These are phyloP conservation scores for Spathaspora sp. DNA, from an alignment of 805 yeast genomes.

Conservation along the genomic window DNA sequence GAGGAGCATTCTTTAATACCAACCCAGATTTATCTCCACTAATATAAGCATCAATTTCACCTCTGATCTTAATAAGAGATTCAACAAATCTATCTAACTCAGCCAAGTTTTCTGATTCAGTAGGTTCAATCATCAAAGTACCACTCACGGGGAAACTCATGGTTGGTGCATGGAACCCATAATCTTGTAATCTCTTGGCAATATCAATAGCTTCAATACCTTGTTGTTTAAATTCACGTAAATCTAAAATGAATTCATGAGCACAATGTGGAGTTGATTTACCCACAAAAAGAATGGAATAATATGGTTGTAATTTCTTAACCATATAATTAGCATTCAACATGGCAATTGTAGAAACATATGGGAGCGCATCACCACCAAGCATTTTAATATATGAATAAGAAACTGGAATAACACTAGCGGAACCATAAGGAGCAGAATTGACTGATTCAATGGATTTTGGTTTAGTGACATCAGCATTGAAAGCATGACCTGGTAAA, in stretches of 20 bases:
- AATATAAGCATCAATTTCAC: slow-evolving; percentile 74
- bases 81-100: slow-evolving; percentile 91
- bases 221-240: slow-evolving; percentile 73
- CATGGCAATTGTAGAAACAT: slow-evolving; percentile 86
- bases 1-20: slow-evolving; percentile 88
- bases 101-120: slow-evolving; percentile 85
- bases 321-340: slow-evolving; percentile 96
- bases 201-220: slow-evolving; percentile 95
- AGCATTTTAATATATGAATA: slow-evolving; percentile 93
- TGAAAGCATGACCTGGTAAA: slow-evolving; percentile 74
- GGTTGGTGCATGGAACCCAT: slow-evolving; percentile 98
- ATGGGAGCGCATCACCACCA: slow-evolving; percentile 82
- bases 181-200: slow-evolving; percentile 95
- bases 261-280: slow-evolving; percentile 65
- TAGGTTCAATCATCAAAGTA: slow-evolving; percentile 96
- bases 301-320: slow-evolving; percentile 65
- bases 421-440: slow-evolving; percentile 95
- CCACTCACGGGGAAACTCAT: slow-evolving; percentile 99
- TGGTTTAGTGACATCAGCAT: slow-evolving; percentile 45
- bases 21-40: slow-evolving; percentile 62
- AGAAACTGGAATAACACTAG: slow-evolving; percentile 87
- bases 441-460: slow-evolving; percentile 72
- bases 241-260: slow-evolving; percentile 92
- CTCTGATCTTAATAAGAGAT: slow-evolving; percentile 76
- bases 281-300: slow-evolving; percentile 72